phyloP scores from a whole-genome alignment of 805 yeast species.

The Metschnikowia peoriensis region DNA sequence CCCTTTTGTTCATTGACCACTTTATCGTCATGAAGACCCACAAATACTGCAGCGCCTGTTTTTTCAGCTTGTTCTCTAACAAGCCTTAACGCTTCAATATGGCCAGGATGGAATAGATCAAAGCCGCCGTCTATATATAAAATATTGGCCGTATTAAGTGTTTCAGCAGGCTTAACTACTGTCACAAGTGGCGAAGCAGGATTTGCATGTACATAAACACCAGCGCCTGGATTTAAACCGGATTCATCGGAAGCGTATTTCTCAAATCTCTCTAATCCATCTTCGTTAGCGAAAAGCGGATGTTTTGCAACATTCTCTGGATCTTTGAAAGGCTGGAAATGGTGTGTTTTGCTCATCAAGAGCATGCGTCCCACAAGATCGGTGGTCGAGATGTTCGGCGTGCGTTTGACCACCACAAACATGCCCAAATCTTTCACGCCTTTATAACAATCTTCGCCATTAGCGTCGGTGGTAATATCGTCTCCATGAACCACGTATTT shows the following conservation, averaged over 20 bases:
- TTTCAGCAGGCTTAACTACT: conserved; percentile 35
- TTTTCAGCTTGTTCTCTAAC: conserved; percentile 41
- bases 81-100: conserved; percentile 65
- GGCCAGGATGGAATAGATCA: conserved; percentile 93
- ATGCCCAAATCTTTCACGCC: conserved; percentile 80
- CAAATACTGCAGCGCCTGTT: conserved; percentile 50
- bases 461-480: conserved; percentile 94
- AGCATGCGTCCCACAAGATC: conserved; percentile 91
- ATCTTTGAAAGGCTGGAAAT: conserved; percentile 36
- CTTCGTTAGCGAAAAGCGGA: conserved; percentile 32
- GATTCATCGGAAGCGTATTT: conserved; percentile 62
- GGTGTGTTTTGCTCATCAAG: conserved; percentile 57
- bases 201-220: conserved; percentile 47
- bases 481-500: conserved; percentile 97
- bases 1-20: conserved; percentile 58
- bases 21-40: conserved; percentile 64
- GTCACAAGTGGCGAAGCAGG: conserved; percentile 25
- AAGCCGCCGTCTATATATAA: conserved; percentile 79
- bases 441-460: conserved; percentile 92
- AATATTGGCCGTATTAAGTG: conserved; percentile 11
- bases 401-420: conserved; percentile 87
- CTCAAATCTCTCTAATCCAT: conserved; percentile 39
- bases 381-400: conserved; percentile 92
- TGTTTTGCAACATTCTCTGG: conserved; percentile 21
- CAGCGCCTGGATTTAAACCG: conserved; percentile 58